phyloP scores from a whole-genome alignment of 768 basidiomycete genomes.

The Auriscalpium microsporum region DNA sequence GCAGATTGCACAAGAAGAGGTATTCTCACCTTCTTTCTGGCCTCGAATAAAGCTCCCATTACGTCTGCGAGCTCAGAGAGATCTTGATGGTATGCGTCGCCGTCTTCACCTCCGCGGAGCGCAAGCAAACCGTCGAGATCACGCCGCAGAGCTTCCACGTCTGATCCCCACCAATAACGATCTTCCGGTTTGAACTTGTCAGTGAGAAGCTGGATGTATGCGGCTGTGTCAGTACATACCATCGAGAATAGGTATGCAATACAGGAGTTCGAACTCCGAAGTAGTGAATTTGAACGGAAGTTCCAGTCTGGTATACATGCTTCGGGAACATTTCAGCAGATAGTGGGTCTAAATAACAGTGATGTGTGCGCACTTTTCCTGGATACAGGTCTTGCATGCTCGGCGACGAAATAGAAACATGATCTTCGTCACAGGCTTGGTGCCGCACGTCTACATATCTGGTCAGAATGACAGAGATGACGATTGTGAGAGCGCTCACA shows the following conservation, averaged over 20 bases:
- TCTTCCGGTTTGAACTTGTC: not conserved
- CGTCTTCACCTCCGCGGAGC: not conserved
- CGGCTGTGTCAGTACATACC: no score
- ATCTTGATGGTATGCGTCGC: not conserved
- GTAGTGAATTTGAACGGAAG: not conserved
- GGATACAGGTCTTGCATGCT: slow-evolving; percentile 6
- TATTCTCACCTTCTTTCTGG: not conserved
- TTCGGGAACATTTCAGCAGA: not conserved
- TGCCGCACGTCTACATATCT: slow-evolving; percentile 4
- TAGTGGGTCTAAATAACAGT: not conserved
- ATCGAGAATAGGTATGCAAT: no score
- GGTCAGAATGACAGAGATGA: no score
- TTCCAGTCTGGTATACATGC: no score
- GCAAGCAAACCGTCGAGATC: not conserved
- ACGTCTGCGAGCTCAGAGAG: not conserved
- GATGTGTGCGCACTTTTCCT: not conserved
- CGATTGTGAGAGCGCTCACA: not conserved
- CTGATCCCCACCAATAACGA: no score
- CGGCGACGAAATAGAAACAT: slow-evolving; percentile 8
- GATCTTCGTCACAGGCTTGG: slow-evolving; percentile 4
- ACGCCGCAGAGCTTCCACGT: not conserved
- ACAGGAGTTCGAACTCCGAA: not conserved
- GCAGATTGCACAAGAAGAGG: not conserved
- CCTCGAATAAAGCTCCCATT: not conserved
- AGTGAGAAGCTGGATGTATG: not conserved